Evolutionary conservation across 306 rosid genomes (phyloP).

Genomic region (Sindora glabra): DNA sequence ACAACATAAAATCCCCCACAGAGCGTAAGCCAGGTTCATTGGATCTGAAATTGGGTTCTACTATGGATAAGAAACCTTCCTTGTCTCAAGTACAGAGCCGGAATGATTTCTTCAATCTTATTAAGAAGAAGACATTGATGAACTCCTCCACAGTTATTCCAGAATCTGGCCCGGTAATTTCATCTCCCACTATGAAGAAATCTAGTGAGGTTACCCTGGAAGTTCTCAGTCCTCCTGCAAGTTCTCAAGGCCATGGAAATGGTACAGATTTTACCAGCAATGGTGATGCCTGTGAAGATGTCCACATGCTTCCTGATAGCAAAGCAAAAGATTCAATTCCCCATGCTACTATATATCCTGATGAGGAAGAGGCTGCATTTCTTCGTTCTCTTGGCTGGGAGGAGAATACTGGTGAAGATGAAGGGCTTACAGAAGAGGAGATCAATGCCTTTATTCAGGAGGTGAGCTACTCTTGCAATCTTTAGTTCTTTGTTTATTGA

Average conservation of each 20-base stretch:
- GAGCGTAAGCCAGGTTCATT: conserved; percentile 58
- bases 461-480: conserved; percentile 34
- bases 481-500: not conserved
- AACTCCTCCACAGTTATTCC: conserved; percentile 44
- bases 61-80: conserved; percentile 71
- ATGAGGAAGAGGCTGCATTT: conserved; percentile 94
- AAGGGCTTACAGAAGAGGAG: conserved; percentile 94
- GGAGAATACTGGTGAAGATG: conserved; percentile 86
- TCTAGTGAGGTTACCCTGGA: conserved; percentile 51
- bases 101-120: conserved; percentile 80
- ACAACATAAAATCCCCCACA: conserved; percentile 40
- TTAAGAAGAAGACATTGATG: conserved; percentile 65
- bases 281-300: conserved; percentile 47
- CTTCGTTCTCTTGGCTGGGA: conserved; percentile 99
- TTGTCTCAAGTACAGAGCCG: conserved; percentile 88
- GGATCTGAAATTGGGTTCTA: conserved; percentile 62
- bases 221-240: conserved; percentile 34
- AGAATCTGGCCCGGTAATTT: conserved; percentile 42
- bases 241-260: conserved; percentile 40
- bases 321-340: conserved; percentile 28
- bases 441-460: conserved; percentile 66
- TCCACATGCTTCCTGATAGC: conserved; percentile 25
- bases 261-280: conserved; percentile 48
- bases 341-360: conserved; percentile 47
- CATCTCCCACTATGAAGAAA: conserved; percentile 51